Evolutionary conservation across 75 land plant species (phyloP), one percentile per base, ranked within the genome.

Genomic region (Cunninghamia lanceolata): DNA sequence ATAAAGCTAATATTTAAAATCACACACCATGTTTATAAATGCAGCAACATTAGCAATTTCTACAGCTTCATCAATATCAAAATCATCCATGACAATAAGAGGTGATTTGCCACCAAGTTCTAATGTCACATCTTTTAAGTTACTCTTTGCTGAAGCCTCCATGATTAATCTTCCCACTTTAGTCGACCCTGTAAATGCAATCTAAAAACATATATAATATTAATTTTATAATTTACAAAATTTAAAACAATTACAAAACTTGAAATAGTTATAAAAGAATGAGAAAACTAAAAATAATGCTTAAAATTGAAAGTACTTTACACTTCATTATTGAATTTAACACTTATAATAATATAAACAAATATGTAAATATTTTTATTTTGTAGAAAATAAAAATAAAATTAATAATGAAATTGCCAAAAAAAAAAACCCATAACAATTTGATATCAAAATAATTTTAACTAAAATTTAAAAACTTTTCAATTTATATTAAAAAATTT

Each of bases 101-200:
- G 90, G 90, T 13, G 90, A 89, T 73, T 89, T 89, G 0, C 90
- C 90, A n/a, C 90, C 90, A 19, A 89, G 89, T 32, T 89, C 90
- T 28, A 89, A 86, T 36, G 85, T 89, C 43, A 89, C 90, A 35
- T 85, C 39, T 68, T 89, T 89, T 56, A 89, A 70, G 82, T 89
- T 89, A 73, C 90, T 89, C 56, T 84, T 84, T 0, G 89, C 90
- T 9, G 89, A 19, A 9, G 90, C 89, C 74, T 50, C 89, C 90
- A 89, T 87, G 0, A 89, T 54, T 5, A 71, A 46, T 38, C 86
- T 78, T 42, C 91, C 91, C 52, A 90, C 90, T 34, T 85, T 84
- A 35, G 90, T 89, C 3, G 91, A 90, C 30, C 91, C 91, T 32
- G 87, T 90, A 39, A 90, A 90, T 19, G 84, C 43, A 15, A 89